Evolutionary conservation across 768 basidiomycete genomes (phyloP).

Genomic region (Crepidotus variabilis): DNA sequence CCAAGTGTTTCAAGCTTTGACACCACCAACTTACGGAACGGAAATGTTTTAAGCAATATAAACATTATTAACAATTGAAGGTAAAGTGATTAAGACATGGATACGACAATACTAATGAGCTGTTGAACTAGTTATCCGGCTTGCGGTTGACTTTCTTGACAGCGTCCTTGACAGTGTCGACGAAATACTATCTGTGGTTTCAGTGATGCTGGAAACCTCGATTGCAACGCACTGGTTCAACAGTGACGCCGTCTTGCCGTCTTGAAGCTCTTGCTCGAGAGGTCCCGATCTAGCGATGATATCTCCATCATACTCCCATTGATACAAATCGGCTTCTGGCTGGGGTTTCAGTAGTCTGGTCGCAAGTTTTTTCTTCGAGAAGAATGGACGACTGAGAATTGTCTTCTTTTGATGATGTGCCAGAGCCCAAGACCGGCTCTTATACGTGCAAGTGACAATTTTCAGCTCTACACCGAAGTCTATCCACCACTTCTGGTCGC

Average conservation of each 20-base stretch:
- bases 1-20: not conserved
- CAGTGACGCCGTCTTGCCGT: not conserved
- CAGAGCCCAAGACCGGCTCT: not conserved
- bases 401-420: not conserved
- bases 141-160: not conserved
- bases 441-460: not conserved
- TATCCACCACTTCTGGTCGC: not conserved
- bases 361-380: not conserved
- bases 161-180: slow-evolving; percentile 2
- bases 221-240: slow-evolving; percentile 4
- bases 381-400: not conserved
- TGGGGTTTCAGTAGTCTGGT: not conserved
- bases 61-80: not conserved
- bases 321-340: not conserved
- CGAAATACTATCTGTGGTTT: not conserved
- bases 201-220: not conserved
- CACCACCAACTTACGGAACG: no score
- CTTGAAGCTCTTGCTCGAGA: not conserved
- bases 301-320: not conserved
- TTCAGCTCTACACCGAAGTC: not conserved
- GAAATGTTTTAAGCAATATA: no score
- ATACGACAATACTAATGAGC: not conserved
- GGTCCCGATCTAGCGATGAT: slow-evolving; percentile 2
- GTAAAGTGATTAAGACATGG: not conserved
- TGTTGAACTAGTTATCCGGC: not conserved